Evolutionary conservation across 768 basidiomycete genomes (phyloP).

Genomic region (Leccinum ochraceum): DNA sequence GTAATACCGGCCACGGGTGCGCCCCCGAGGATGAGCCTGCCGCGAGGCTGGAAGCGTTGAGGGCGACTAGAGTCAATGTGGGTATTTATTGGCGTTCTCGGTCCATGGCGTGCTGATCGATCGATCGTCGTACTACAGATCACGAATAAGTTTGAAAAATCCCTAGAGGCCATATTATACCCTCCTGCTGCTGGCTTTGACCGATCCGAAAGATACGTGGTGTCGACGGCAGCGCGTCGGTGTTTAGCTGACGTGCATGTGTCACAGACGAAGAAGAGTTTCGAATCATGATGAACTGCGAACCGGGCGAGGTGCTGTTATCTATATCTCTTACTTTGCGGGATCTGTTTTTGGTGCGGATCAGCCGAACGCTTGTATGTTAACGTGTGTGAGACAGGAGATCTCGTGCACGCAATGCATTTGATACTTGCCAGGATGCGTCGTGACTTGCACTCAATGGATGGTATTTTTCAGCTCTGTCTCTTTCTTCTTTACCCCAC

Average conservation of each 20-base stretch:
- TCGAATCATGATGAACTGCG: constrained; percentile 19
- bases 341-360: constrained; percentile 14
- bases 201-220: constrained; percentile 20
- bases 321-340: constrained; percentile 21
- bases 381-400: constrained; percentile 2
- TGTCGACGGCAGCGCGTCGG: not conserved
- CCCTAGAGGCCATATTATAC: constrained; percentile 21
- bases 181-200: constrained; percentile 17
- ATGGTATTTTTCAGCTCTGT: no score
- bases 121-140: no score
- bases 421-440: constrained; percentile 15
- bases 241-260: not conserved
- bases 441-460: no score
- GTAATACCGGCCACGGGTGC: no score
- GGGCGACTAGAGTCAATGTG: no score
- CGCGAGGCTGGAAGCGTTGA: no score
- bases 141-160: not conserved
- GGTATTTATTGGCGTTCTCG: no score
- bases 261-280: constrained; percentile 18
- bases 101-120: no score
- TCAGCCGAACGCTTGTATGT: not conserved
- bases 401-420: constrained; percentile 5
- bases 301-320: constrained; percentile 9
- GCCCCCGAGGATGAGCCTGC: no score
- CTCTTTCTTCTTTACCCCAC: no score